Evolutionary conservation across 768 basidiomycete species (phyloP).

Genomic region (Peribolospora baueri): DNA sequence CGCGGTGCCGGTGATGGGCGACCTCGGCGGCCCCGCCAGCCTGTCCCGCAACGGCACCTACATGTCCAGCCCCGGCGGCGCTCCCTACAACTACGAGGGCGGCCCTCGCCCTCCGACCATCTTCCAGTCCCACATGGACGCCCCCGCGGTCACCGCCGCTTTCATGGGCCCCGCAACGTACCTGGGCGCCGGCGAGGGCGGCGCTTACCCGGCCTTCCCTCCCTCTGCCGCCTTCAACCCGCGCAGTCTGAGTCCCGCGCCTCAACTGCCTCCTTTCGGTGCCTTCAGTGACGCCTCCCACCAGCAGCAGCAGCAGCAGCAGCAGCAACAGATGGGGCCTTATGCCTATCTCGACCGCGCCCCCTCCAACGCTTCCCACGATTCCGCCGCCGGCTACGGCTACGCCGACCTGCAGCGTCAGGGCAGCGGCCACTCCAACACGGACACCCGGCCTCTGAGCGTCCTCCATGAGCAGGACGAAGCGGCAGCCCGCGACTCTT

Average conservation of each 20-base stretch:
- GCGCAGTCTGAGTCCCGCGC: no score
- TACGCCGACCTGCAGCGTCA: neutral
- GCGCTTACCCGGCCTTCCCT: no score
- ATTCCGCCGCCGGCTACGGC: neutral
- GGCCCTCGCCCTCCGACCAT: slow-evolving; percentile 7
- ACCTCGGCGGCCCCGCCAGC: slow-evolving; percentile 1
- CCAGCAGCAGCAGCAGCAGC: slow-evolving; percentile 5
- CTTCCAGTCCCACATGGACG: neutral
- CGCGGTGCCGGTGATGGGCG: neutral
- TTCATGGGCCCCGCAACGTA: no score
- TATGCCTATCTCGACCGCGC: slow-evolving; percentile 7
- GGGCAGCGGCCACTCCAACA: neutral
- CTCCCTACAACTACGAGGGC: neutral
- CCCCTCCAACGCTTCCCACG: slow-evolving; percentile 1
- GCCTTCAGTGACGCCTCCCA: neutral
- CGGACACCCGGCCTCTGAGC: neutral
- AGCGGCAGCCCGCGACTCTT: neutral
- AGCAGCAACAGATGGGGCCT: slow-evolving; percentile 6
- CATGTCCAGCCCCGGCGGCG: no score
- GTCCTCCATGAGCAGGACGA: slow-evolving; percentile 2
- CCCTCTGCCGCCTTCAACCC: no score
- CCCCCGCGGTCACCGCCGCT: no score
- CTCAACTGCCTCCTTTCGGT: no score
- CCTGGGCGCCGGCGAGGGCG: no score
- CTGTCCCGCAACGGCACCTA: slow-evolving; percentile 3